Conservation (phyloP, 345 rosid species). For the Toxicodendron radicans region DNA sequence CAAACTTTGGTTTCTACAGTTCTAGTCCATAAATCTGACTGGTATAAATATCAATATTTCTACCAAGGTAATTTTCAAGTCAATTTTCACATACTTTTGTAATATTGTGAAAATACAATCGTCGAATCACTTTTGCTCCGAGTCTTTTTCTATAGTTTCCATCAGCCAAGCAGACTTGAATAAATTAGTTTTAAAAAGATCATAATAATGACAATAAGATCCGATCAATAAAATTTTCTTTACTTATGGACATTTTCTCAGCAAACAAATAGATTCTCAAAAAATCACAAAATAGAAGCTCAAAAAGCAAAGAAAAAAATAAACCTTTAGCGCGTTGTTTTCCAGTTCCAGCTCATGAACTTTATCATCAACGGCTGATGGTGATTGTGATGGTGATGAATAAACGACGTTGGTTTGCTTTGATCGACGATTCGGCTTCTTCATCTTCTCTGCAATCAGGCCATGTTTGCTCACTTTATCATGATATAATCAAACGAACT, state of each 20-base stretch:
- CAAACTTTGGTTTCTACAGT: too few species aligned
- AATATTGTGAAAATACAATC: too few species aligned
- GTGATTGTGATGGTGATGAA: constrained; percentile 27
- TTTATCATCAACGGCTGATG: constrained; percentile 25
- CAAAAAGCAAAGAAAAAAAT: neutral
- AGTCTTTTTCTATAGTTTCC: too few species aligned
- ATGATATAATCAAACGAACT: neutral
- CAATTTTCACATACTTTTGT: too few species aligned
- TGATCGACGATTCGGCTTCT: constrained; percentile 60
- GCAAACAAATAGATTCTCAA: constrained; percentile 6
- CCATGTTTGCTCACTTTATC: neutral
- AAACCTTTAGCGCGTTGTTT: constrained; percentile 51
- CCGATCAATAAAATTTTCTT: neutral
- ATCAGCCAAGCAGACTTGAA: too few species aligned
- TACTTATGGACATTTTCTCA: constrained; percentile 11
- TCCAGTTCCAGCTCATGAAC: constrained; percentile 63
- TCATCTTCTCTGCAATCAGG: constrained; percentile 33
- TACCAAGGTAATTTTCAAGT: too few species aligned
- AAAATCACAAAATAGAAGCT: neutral
- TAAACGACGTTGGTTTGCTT: constrained; percentile 41
- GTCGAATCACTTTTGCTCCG: too few species aligned
- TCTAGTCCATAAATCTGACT: too few species aligned
- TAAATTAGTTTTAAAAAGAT: too few species aligned
- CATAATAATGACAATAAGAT: neutral
- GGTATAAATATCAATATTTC: too few species aligned